Evolutionary conservation across 805 yeast genomes (phyloP), one percentile per base, ranked within the genome.

Genomic region (Wickerhamomyces hampshirensis): DNA sequence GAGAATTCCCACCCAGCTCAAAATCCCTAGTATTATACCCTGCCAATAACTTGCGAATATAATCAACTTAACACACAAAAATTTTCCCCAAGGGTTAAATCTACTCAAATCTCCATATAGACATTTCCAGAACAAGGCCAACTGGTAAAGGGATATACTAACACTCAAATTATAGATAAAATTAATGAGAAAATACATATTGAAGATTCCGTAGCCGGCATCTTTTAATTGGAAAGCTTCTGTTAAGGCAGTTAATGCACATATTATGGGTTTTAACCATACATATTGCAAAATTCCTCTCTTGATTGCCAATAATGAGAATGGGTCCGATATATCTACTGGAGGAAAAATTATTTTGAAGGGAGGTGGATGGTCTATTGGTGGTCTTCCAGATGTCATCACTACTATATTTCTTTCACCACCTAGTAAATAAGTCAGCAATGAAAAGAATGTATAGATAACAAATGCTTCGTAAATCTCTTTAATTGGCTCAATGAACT

Each of bases 31-130:
- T 2, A 79, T 45, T 7, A 83, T 62, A 28, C 57, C 87, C 56
- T 93, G 98, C 99, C 99, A 93, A 57, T 88, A 93, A n/a, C 96
- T 84, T 17, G 96, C 98, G 68, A 93, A 93, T 33, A 93, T 89
- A 37, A 93, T 87, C 44, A 88, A 69, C 55, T 93, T 93, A 31
- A 93, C 95, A 62, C 97, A 88, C 27, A 93, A 58, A 57, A 93
- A 93, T 61, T 89, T 89, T 9, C 94, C 88, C 74, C 93, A 79
- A 4, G 98, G 98, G 37, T 85, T 74, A 63, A 81, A 89, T 2
- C 81, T 84, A 35, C 65, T 71, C 47, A 93, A 68, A 50, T 89
- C 97, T 3, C 54, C 56, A 62, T 84, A 79, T n/a, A 93, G 66
- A 47, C 95, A 85, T 54, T 77, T 81, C 98, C 98, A 93, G 58